Evolutionary conservation across 768 basidiomycete species (phyloP).

Genomic region (Phanerodontia chrysosporium): DNA sequence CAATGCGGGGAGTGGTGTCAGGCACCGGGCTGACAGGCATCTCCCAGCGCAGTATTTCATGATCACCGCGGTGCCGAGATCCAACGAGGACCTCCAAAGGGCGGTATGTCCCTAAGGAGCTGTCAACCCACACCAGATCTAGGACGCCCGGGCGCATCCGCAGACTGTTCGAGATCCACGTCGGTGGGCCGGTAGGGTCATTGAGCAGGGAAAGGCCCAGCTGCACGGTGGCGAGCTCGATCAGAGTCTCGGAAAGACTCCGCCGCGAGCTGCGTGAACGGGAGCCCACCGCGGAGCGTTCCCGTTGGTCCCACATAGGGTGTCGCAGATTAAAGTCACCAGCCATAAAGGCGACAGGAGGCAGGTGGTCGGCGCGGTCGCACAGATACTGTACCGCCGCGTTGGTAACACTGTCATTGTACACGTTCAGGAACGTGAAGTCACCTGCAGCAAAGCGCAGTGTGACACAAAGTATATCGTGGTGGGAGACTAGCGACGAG

Average conservation of each 20-base stretch:
- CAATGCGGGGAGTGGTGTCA: too few species aligned
- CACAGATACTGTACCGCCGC: neutral
- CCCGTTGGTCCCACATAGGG: neutral
- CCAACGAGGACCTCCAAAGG: neutral
- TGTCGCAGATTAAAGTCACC: neutral
- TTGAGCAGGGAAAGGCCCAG: neutral
- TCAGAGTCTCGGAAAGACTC: neutral
- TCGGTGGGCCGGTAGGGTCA: neutral
- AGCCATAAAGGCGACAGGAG: neutral
- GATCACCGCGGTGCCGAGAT: neutral
- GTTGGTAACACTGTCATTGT: neutral
- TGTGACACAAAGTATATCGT: neutral
- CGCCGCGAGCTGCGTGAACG: neutral
- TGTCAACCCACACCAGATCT: conserved; percentile 7
- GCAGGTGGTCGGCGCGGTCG: neutral
- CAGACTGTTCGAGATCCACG: conserved; percentile 1
- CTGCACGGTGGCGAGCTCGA: neutral
- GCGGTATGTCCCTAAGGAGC: neutral
- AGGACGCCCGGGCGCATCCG: neutral
- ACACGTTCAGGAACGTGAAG: conserved; percentile 1
- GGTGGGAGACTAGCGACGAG: neutral
- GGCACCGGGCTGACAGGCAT: too few species aligned
- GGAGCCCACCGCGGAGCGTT: neutral
- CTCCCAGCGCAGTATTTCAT: too few species aligned
- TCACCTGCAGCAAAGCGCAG: neutral